phyloP scores from a whole-genome alignment of 352 stramenopile genomes.

The Pilasporangium apinafurcum region DNA sequence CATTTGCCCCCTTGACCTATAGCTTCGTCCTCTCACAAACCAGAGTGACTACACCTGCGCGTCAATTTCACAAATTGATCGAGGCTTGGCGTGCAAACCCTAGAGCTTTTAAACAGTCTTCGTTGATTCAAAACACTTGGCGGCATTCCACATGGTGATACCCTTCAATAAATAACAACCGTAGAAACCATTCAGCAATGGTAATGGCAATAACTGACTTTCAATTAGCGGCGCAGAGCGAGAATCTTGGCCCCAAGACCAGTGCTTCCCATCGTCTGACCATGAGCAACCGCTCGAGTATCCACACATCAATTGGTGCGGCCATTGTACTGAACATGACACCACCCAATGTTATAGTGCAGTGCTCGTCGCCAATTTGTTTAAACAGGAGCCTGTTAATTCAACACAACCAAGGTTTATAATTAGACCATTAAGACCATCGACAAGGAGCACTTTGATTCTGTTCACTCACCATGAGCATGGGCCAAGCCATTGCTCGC shows the following conservation, averaged over 20 bases:
- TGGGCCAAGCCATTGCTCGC: constrained; percentile 36
- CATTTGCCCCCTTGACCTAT: too few species aligned
- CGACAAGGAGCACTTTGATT: not conserved
- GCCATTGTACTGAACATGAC: constrained; percentile 30
- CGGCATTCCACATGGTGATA: too few species aligned
- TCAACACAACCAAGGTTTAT: not conserved
- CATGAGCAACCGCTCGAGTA: constrained; percentile 55
- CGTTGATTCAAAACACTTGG: too few species aligned
- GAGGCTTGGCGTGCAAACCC: too few species aligned
- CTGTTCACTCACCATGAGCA: not conserved
- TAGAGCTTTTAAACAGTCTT: too few species aligned
- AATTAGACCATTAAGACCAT: not conserved
- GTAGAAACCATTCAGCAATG: too few species aligned
- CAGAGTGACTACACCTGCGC: too few species aligned
- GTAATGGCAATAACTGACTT: too few species aligned
- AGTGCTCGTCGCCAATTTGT: constrained; percentile 16
- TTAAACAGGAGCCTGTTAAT: constrained; percentile 33
- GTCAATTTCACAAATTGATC: too few species aligned
- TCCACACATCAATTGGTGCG: constrained; percentile 41
- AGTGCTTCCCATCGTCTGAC: constrained; percentile 44
- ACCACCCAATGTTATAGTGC: constrained; percentile 42
- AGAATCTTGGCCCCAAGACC: constrained; percentile 35
- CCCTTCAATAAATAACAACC: too few species aligned
- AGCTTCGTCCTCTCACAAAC: too few species aligned
- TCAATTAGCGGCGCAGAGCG: too few species aligned